Evolutionary conservation across 345 rosid species (phyloP).

Genomic region (Nasturtium officinale): DNA sequence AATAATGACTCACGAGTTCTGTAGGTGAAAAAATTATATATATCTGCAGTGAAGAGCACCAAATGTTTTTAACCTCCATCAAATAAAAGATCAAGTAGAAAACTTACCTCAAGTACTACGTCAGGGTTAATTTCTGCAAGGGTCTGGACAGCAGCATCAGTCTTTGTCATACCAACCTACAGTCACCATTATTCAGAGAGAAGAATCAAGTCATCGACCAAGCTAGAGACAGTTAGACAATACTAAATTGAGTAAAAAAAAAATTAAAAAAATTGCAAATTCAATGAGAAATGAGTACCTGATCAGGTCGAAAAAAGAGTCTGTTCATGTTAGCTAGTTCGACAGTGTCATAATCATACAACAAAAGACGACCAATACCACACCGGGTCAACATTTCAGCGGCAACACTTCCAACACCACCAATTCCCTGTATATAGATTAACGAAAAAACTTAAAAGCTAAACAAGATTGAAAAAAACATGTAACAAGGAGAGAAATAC

Average conservation of each 20-base stretch:
- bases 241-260: background rate
- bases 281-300: conserved; percentile 49
- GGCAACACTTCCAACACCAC: conserved; percentile 99
- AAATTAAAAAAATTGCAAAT: background rate
- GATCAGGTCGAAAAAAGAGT: conserved; percentile 93
- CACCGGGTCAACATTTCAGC: conserved; percentile 99
- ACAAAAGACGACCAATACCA: conserved; percentile 93
- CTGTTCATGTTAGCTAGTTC: conserved; percentile 98
- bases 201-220: background rate
- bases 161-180: conserved; percentile 96
- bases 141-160: conserved; percentile 99
- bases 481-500: conserved; percentile 51
- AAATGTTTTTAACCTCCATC: background rate
- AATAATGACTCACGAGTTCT: background rate
- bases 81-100: conserved; percentile 17
- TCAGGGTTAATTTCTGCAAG: conserved; percentile 94
- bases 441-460: conserved; percentile 13
- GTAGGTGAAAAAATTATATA: background rate
- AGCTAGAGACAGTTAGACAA: background rate
- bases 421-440: conserved; percentile 63
- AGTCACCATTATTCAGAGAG: conserved; percentile 8
- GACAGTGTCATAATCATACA: conserved; percentile 94
- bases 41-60: background rate
- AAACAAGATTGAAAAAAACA: no score
- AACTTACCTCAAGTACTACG: conserved; percentile 76